These are phyloP conservation scores for Erodium moschatum DNA, from an alignment of 441 rosid species.

Conservation along the genomic window DNA sequence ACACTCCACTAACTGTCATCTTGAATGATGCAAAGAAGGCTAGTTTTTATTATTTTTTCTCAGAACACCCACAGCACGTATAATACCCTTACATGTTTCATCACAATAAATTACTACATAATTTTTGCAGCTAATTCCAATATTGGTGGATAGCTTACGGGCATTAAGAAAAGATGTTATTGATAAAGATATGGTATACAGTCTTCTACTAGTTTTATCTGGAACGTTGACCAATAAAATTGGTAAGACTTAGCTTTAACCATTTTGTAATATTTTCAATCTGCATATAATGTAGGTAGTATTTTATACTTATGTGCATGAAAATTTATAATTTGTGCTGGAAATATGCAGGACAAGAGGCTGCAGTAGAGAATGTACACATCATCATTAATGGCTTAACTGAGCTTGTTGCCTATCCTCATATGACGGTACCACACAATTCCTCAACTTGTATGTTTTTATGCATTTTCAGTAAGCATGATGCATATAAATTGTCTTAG, in stretches of 20 bases:
- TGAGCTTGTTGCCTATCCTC: slow-evolving; percentile 17
- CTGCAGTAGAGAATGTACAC: too few relatives aligned
- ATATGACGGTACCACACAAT: slow-evolving; percentile 46
- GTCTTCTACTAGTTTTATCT: slow-evolving; percentile 67
- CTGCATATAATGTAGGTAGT: too few relatives aligned
- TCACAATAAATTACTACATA: background rate
- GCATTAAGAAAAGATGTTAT: slow-evolving; percentile 39
- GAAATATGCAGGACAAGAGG: too few relatives aligned
- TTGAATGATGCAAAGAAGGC: slow-evolving; percentile 23
- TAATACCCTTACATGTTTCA: background rate
- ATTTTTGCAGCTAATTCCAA: slow-evolving; percentile 28
- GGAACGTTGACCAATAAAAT: slow-evolving; percentile 59
- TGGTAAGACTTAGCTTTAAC: slow-evolving; percentile 29
- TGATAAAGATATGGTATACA: slow-evolving; percentile 48
- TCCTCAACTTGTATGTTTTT: background rate
- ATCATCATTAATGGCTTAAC: too few relatives aligned
- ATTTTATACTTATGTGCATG: too few relatives aligned
- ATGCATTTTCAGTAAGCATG: background rate
- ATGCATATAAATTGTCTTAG: background rate
- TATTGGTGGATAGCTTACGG: slow-evolving; percentile 55
- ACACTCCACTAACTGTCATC: slow-evolving; percentile 30
- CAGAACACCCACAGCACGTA: background rate
- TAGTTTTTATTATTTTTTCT: background rate
- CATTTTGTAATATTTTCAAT: background rate
- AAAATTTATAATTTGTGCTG: too few relatives aligned